Base-by-base conservation (phyloP, 73 alveolate species). In the Paramecium biaurelia region DNA sequence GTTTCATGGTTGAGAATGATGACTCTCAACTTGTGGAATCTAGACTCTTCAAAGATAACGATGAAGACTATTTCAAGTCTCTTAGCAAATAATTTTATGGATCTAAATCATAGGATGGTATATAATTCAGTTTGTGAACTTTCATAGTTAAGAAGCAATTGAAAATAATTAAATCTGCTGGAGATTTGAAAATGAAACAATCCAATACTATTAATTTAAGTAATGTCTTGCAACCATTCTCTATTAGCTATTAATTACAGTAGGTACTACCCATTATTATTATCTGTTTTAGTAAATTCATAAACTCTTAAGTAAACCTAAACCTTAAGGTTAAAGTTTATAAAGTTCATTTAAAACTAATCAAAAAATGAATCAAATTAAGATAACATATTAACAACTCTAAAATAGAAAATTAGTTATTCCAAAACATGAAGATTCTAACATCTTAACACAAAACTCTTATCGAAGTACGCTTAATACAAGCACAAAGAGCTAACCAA, bases 1-100 rank as follows among this genome's bases (percentile, higher is more conserved):
- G 76, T 79, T 43, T 79, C 72, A 79, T 79, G 74, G 56, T 79
- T 23, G 90, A 79, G 43, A 79, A 47, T 28, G 90, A 79, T 23
- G 90, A 79, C 14, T 79, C 90, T 9, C 9, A 79, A 23, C 47
- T 79, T 23, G 24, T 42, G 1, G 43, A 24, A 24, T 34, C 70
- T 23, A 30, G 56, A 23, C 26, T 23, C 21, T 28, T 79, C 5
- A 43, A 26, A n/a, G 84, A 63, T 30, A 45, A 38, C 8, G 90
- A 79, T 79, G 90, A 79, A 26, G 90, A 79, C 35, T 79, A 79
- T 45, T 79, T 42, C 47, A 79, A 45, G 56, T 79, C 45, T 10
- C 72, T 79, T 12, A 43, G 76, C 28, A 21, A 63, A 43, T 34
- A 79, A 79, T 79, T 79, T 41, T 79, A 79, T 79, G 90, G 90